Evolutionary conservation across 2,329 filamentous ascomycete genomes (phyloP), one percentile per base, ranked within the genome.

Genomic region (Ascocoryne sarcoides): DNA sequence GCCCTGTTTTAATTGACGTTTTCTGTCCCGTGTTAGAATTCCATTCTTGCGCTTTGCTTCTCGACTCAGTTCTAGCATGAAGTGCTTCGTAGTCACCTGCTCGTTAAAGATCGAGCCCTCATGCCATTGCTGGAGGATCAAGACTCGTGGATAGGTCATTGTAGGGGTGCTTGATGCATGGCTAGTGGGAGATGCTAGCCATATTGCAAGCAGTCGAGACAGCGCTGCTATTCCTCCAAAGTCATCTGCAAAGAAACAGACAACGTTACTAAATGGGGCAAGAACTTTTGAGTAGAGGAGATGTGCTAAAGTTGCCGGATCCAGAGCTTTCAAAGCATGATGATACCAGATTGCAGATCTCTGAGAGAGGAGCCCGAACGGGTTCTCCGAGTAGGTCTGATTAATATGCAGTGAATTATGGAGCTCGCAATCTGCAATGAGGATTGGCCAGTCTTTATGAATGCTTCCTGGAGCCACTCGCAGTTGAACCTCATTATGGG

Each of bases 191-290:
- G n/a, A n/a, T n/a, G 31, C 10, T 4, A 47, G 16, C 42, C 39
- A 48, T n/a, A 28, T 17, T 7, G 42, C 42, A n/a, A 48, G 20
- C 5, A 45, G 5, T n/a, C 23, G 32, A 3, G 37, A 39, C n/a
- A 48, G 29, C 9, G 15, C 29, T 21, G 10, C 5, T 9, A 40
- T 21, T 17, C 45, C 42, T 17, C 38, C 34, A 19, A 48, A 36
- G 19, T 47, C 40, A 23, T 44, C 38, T 18, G 44, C 37, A 36
- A 47, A 47, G 9, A 47, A 10, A 34, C 41, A 46, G 19, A 46
- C 17, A 5, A 42, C 32, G 12, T 33, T 44, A 19, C 34, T 41
- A 15, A 46, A 46, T 12, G 38, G 44, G 5, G 29, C 18, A n/a
- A 46, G 10, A 10, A 46, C 21, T 32, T 44, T 37, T 2, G 31